Percentiles rank a stretch among this genome's conserved stretches.
Evolutionary conservation across 2,329 filamentous ascomycete genomes (phyloP).

Genomic region (Colletotrichum incanum): DNA sequence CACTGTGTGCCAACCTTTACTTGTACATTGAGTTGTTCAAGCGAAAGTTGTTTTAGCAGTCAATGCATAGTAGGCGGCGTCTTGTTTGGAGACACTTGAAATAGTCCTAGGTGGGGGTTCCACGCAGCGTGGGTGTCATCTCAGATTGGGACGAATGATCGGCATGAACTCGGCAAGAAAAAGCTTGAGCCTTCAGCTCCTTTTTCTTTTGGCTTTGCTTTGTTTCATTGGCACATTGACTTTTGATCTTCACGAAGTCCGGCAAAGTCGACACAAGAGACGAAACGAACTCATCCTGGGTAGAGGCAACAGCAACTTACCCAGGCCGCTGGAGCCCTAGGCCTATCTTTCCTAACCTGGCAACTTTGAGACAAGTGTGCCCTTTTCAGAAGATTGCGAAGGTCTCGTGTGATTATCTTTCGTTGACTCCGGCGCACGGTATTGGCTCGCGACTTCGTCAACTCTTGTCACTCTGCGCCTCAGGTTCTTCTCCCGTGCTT

Average conservation of each 20-base stretch:
- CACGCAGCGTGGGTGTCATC: background rate
- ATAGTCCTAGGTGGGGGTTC: background rate
- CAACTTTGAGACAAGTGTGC: background rate
- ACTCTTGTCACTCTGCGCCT: slow-evolving; percentile 17
- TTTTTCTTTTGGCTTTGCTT: background rate
- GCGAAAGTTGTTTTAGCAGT: background rate
- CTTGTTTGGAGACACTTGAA: background rate
- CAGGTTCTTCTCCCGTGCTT: slow-evolving; percentile 21
- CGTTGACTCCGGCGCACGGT: background rate
- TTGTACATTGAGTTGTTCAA: background rate
- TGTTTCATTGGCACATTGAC: background rate
- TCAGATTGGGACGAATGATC: background rate
- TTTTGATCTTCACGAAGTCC: background rate
- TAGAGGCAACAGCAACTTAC: background rate
- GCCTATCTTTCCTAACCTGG: background rate
- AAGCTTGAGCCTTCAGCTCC: background rate
- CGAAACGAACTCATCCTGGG: no score
- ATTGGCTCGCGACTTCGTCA: slow-evolving; percentile 3
- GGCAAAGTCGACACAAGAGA: background rate
- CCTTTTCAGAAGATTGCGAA: background rate
- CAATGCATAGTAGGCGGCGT: background rate
- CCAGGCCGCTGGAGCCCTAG: background rate
- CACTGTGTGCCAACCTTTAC: background rate
- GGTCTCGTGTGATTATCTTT: background rate
- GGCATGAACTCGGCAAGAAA: background rate